A percentile compares a stretch with the other conserved stretches of the same genome.
phyloP scores from a whole-genome alignment of 495 filamentous ascomycete genomes.

The Massariosphaeria phaeospora region DNA sequence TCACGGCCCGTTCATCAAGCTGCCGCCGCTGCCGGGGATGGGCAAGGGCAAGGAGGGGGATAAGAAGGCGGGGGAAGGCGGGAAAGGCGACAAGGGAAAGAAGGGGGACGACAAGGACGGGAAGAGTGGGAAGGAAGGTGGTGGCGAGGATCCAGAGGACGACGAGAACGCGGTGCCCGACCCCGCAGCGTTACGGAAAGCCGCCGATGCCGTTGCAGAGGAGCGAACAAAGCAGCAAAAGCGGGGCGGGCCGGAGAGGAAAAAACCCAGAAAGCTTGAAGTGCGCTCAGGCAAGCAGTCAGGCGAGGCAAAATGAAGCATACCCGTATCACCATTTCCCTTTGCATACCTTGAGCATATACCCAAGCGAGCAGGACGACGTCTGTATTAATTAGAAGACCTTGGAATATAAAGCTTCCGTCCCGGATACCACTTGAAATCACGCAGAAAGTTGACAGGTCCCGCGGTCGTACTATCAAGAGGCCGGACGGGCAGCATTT shows the following conservation, averaged over 20 bases:
- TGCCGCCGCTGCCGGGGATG: constrained; percentile 1
- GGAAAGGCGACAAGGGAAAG: neutral
- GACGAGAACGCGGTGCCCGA: constrained; percentile 13
- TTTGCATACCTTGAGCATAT: too few species aligned
- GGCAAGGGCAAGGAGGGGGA: constrained; percentile 1
- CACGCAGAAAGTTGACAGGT: too few species aligned
- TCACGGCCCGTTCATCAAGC: constrained; percentile 26
- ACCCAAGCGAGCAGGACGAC: too few species aligned
- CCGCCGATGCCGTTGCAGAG: constrained; percentile 7
- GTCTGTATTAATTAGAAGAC: too few species aligned
- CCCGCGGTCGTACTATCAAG: too few species aligned
- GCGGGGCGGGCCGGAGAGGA: constrained; percentile 1
- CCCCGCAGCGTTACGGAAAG: constrained; percentile 6
- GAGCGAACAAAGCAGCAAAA: constrained; percentile 5
- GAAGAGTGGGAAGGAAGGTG: neutral
- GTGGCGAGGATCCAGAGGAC: neutral
- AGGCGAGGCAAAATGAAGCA: too few species aligned
- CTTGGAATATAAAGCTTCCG: too few species aligned
- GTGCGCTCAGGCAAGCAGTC: constrained; percentile 3
- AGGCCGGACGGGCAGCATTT: too few species aligned
- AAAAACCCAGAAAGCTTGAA: constrained; percentile 20
- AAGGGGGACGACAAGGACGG: neutral
- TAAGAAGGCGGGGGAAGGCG: neutral
- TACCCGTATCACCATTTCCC: too few species aligned
- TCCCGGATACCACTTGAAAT: too few species aligned